A percentile compares a stretch with the other conserved stretches of the same genome.
Conservation (phyloP, 352 stramenopile species). For the Globisporangium canariense region DNA sequence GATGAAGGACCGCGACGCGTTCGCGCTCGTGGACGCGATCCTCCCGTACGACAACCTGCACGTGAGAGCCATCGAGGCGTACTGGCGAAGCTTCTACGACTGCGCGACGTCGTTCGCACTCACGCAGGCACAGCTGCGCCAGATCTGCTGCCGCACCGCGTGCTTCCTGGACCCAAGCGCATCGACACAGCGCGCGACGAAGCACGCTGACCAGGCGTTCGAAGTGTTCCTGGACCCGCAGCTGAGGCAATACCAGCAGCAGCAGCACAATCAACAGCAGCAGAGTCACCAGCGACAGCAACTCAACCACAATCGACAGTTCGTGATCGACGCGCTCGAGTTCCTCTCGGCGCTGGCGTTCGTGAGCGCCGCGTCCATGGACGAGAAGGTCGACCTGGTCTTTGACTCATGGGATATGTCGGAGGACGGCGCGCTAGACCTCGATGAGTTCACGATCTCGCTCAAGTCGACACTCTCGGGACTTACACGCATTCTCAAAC, state of each 20-base stretch:
- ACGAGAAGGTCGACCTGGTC: conserved; percentile 81
- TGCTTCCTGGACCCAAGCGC: conserved; percentile 33
- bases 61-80: conserved; percentile 66
- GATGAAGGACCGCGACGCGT: conserved; percentile 37
- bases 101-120: conserved; percentile 69
- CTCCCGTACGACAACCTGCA: conserved; percentile 74
- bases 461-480: conserved; percentile 80
- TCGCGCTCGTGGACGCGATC: conserved; percentile 56
- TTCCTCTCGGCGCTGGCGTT: conserved; percentile 76
- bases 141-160: conserved; percentile 57
- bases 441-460: conserved; percentile 86
- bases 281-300: not conserved
- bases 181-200: conserved; percentile 34
- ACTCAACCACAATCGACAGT: conserved; percentile 6
- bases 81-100: conserved; percentile 85
- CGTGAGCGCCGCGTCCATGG: conserved; percentile 45
- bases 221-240: conserved; percentile 50
- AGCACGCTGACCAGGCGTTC: conserved; percentile 57
- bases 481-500: conserved; percentile 62
- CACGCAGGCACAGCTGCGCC: conserved; percentile 48
- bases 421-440: conserved; percentile 66
- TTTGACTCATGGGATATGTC: conserved; percentile 90
- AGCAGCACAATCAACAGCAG: conserved; percentile 11
- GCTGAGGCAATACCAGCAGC: conserved; percentile 13
- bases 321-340: conserved; percentile 70